phyloP scores from a whole-genome alignment of 257 asterid genomes.

The Solanum gandarillasii region DNA sequence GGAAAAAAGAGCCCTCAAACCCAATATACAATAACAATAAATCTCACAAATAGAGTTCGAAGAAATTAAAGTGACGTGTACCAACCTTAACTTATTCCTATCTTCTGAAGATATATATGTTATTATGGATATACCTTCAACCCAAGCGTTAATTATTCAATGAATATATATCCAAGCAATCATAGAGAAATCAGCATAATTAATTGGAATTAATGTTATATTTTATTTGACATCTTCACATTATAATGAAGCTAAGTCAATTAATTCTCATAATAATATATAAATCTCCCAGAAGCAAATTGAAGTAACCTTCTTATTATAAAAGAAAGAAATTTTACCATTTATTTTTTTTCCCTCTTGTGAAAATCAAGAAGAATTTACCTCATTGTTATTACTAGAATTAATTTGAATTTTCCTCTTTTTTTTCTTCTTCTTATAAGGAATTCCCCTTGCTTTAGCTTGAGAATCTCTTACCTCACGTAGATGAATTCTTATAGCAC shows the following conservation, averaged over 20 bases:
- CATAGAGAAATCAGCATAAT: not conserved
- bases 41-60: not conserved
- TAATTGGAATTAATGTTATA: not conserved
- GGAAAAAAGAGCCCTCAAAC: not conserved
- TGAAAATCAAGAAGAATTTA: not conserved
- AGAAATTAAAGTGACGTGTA: too few relatives aligned
- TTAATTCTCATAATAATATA: not conserved
- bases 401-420: slow-evolving; percentile 25
- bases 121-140: not conserved
- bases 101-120: not conserved
- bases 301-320: not conserved
- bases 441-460: slow-evolving; percentile 82
- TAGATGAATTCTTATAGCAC: slow-evolving; percentile 57
- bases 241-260: not conserved
- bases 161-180: not conserved
- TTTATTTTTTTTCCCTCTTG: not conserved
- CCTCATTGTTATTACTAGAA: slow-evolving; percentile 6
- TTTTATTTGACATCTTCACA: not conserved
- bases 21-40: not conserved
- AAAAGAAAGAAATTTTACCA: not conserved
- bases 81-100: not conserved
- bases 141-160: not conserved
- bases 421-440: slow-evolving; percentile 78
- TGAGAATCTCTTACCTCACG: slow-evolving; percentile 69
- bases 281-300: not conserved